Conservation (phyloP, 116 monocot genomes). For the Posidonia oceanica region DNA sequence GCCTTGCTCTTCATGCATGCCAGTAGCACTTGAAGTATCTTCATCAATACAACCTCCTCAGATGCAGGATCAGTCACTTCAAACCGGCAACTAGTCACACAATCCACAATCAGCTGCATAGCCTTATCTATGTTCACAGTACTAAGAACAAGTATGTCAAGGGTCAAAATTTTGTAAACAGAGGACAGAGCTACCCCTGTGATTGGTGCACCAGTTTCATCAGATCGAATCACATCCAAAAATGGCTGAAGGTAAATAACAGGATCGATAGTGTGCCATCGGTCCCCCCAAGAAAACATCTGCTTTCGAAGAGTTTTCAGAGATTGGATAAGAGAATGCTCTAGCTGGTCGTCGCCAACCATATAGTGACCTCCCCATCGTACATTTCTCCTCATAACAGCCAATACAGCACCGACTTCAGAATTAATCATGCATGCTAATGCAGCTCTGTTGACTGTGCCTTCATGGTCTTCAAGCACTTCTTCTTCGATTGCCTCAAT, state of each 20-base stretch:
- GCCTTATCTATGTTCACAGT: conserved; percentile 16
- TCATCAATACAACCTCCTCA: conserved; percentile 66
- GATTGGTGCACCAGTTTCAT: conserved; percentile 69
- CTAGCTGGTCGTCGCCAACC: conserved; percentile 14
- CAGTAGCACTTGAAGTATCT: conserved; percentile 63
- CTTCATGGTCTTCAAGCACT: neutral
- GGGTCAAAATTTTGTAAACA: conserved; percentile 44
- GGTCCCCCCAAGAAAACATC: conserved; percentile 8
- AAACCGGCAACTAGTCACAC: conserved; percentile 62
- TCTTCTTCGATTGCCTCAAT: conserved; percentile 9
- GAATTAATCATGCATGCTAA: conserved; percentile 13
- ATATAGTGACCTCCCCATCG: conserved; percentile 12
- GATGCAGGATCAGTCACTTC: conserved; percentile 64
- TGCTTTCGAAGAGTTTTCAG: conserved; percentile 8
- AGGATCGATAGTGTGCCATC: conserved; percentile 21
- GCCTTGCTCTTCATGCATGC: conserved; percentile 43
- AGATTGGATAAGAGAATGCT: conserved; percentile 12
- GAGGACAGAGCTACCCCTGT: conserved; percentile 56
- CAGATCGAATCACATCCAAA: conserved; percentile 58
- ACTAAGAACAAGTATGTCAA: conserved; percentile 21
- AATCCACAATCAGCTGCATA: conserved; percentile 47
- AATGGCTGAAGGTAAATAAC: conserved; percentile 48
- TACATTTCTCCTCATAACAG: conserved; percentile 17
- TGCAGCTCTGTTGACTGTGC: neutral
- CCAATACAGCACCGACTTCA: conserved; percentile 9